Base-by-base conservation (phyloP, 1,284 basidiomycete species). In the Coriolopsis trogii region DNA sequence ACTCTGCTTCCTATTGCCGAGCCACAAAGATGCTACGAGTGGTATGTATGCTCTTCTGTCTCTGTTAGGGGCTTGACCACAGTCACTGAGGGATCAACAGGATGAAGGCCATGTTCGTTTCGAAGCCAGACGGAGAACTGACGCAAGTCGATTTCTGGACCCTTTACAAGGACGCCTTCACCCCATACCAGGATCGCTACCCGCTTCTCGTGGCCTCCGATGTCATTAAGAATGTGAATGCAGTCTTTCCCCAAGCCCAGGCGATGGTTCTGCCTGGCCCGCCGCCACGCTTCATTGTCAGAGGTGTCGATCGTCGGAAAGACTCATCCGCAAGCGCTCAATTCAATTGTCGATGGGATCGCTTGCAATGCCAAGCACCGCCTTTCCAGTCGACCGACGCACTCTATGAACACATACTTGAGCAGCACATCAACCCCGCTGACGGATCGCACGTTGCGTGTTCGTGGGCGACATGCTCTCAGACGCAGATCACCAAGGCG, bases 141-240 rank as follows among this genome's bases (percentile, higher is more conserved):
- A 93, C 92, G 0, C 93, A 95, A 70, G 91, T 94, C 47, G 89
- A 91, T 56, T 90, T 95, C 58, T 95, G 92, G 92, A 90, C 82
- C 51, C 75, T 92, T 12, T 95, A 95, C 72, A 88, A 89, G 62
- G 87, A 90, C 53, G 77, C 73, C 0, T 90, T 89, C 62, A 71
- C 75, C 10, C 80, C 79, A 1, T 78, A 75, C 58, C 68, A 75
- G 49, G 81, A 85, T 7, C 74, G 76, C 38, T 73, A 79, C 51
- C 78, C 79, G 7, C 73, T 89, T 44, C 81, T 91, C 16, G 82
- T 84, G 1, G 92, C 93, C 0, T 87, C 90, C 3, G 93, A 95
- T 39, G 87, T 95, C 39, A 95, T 95, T 65, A 92, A 93, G 65
- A 89, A 87, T 54, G 89, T 93, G 47, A 88, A 81, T 47, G 71